These are phyloP conservation scores for Fusarium luffae DNA, from an alignment of 2,329 filamentous ascomycete genomes.

Conservation along the genomic window DNA sequence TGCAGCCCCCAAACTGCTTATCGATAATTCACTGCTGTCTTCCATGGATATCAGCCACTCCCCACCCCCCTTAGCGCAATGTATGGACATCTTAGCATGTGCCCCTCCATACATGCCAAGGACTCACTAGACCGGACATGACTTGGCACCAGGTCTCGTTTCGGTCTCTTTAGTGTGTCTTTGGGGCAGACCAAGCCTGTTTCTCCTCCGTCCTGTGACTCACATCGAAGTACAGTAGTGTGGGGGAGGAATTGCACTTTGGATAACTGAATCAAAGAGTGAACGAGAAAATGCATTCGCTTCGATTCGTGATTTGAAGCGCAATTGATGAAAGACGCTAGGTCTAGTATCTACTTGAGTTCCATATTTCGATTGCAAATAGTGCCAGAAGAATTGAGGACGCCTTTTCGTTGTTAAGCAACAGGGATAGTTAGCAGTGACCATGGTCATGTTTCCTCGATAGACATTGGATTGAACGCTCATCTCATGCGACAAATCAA, in stretches of 20 bases:
- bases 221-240: slow-evolving; percentile 35
- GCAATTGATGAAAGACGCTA: background rate
- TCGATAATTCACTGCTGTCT: slow-evolving; percentile 37
- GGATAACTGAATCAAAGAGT: background rate
- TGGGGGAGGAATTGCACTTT: slow-evolving; percentile 13
- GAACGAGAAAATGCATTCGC: background rate
- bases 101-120: slow-evolving; percentile 26
- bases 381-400: too few relatives aligned
- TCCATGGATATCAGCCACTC: slow-evolving; percentile 3
- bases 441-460: too few relatives aligned
- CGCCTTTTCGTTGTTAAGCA: too few relatives aligned
- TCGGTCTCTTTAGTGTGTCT: slow-evolving; percentile 37
- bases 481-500: background rate
- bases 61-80: slow-evolving; percentile 8
- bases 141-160: slow-evolving; percentile 41
- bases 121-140: slow-evolving; percentile 30
- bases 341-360: background rate
- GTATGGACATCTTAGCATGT: slow-evolving; percentile 9
- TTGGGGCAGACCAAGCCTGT: slow-evolving; percentile 36
- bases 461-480: background rate
- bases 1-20: slow-evolving; percentile 29
- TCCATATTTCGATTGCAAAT: background rate
- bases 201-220: slow-evolving; percentile 45
- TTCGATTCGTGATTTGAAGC: background rate
- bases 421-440: too few relatives aligned